Base-by-base conservation (phyloP, 2,329 filamentous ascomycete genomes). In the Cladosporium sp. region DNA sequence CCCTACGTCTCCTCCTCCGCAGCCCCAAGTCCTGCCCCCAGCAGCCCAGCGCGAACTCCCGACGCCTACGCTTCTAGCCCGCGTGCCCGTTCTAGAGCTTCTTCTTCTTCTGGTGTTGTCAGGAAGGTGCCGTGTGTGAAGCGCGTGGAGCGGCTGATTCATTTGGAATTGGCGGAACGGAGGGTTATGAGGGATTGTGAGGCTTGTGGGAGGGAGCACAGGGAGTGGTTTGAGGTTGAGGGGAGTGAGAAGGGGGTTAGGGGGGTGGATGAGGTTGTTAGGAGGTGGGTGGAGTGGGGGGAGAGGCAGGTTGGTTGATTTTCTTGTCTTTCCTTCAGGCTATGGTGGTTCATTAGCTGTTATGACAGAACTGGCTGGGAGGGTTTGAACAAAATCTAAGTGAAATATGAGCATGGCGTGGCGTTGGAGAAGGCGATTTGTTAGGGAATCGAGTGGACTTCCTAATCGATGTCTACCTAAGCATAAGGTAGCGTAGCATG, bases 151-250 rank as follows among this genome's bases (percentile, higher is more conserved):
- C 78, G 90, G 20, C 70, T 98, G 51, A 85, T 97, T 38, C 93
- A 98, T 67, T 73, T 97, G 12, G 93, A 98, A 70, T 77, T 97
- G n/a, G 76, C 76, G 4, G 76, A 75, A 35, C 70, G 76, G 58
- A 71, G 68, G 68, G 83, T 71, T 52, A 82, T 76, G 69, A 82
- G 66, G 15, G 79, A 79, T 46, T 98, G 93, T 62, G 75, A 76
- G 4, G 78, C 82, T 1, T 98, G 93, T 64, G 90, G 90, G 2
- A 84, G 83, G 62, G 84, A 89, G 60, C 93, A 98, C 68, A 76
- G 85, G 46, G 93, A 98, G 71, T 98, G 92, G 92, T 98, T 98
- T 66, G 87, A 94, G 70, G 83, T 96, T 1, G 82, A 88, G 54
- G 87, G 88, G 0, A 84, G 75, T 18, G 79, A 83, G 56, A 77